A percentile compares a stretch with the other conserved stretches of the same genome.
These are phyloP conservation scores for Pogostemon cablin DNA, from an alignment of 257 asterid species.

Conservation along the genomic window DNA sequence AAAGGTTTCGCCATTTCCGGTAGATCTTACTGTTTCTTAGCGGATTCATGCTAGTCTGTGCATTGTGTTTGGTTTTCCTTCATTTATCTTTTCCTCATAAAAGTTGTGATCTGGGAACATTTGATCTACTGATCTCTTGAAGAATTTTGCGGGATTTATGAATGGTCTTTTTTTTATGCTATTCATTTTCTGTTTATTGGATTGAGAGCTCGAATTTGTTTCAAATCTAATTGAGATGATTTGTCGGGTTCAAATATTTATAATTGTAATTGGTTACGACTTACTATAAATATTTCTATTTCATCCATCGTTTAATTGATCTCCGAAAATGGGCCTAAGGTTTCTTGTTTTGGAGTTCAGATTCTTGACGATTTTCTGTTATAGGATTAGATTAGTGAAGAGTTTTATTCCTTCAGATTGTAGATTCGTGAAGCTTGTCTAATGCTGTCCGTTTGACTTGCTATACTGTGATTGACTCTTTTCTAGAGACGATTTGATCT, in stretches of 20 bases:
- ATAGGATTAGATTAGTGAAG: not conserved
- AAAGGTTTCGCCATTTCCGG: slow-evolving; percentile 32
- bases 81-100: slow-evolving; percentile 15
- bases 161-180: not conserved
- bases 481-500: slow-evolving; percentile 49
- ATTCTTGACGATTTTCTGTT: slow-evolving; percentile 22
- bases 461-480: slow-evolving; percentile 42
- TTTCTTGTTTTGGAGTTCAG: not conserved
- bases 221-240: slow-evolving; percentile 6
- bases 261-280: slow-evolving; percentile 7
- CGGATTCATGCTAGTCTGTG: slow-evolving; percentile 22
- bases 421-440: slow-evolving; percentile 7
- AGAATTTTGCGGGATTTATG: slow-evolving; percentile 10
- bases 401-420: slow-evolving; percentile 31
- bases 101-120: slow-evolving; percentile 21
- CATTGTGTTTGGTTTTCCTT: slow-evolving; percentile 5
- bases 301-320: not conserved
- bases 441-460: slow-evolving; percentile 26
- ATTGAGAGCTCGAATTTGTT: slow-evolving; percentile 7
- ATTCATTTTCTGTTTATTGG: not conserved
- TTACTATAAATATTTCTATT: not conserved
- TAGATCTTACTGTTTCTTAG: slow-evolving; percentile 34
- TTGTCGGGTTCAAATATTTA: slow-evolving; percentile 14
- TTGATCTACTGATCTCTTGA: slow-evolving; percentile 32
- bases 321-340: not conserved